Conservation (phyloP, 768 basidiomycete genomes). For the Cantharellus cinnabarinus region DNA sequence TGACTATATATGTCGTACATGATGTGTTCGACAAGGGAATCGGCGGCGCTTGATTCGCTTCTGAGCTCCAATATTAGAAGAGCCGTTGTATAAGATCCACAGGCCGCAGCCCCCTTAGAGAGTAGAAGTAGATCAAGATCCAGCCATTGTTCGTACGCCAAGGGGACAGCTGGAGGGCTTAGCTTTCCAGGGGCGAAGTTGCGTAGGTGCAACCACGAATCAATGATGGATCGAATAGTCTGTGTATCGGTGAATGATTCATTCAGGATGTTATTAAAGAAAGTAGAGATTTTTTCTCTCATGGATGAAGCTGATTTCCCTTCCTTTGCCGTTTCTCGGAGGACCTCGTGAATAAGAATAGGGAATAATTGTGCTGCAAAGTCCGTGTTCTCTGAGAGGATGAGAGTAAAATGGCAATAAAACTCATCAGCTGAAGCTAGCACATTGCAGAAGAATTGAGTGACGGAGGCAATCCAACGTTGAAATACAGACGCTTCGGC, state of each 20-base stretch:
- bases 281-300: constrained; percentile 17
- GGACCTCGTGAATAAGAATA: constrained; percentile 46
- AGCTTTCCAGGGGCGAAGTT: constrained; percentile 17
- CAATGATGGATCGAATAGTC: constrained; percentile 37
- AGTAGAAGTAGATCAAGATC: constrained; percentile 52
- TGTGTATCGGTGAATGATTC: constrained; percentile 24
- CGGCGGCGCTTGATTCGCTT: constrained; percentile 23
- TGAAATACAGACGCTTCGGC: constrained; percentile 23
- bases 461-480: constrained; percentile 40
- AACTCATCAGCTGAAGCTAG: constrained; percentile 36
- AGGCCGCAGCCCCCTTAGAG: constrained; percentile 48
- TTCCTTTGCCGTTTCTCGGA: constrained; percentile 15
- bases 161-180: background rate
- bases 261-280: constrained; percentile 28
- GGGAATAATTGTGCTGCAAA: constrained; percentile 58
- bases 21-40: constrained; percentile 25
- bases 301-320: background rate
- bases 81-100: constrained; percentile 75
- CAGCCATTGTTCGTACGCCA: constrained; percentile 63
- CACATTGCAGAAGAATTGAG: constrained; percentile 35
- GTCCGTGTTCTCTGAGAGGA: constrained; percentile 31
- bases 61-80: constrained; percentile 76
- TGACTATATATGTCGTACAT: constrained; percentile 85
- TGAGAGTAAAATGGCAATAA: constrained; percentile 43
- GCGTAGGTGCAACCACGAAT: constrained; percentile 63